Evolutionary conservation across 83 land plant species (phyloP).

Genomic region (Picea abies): DNA sequence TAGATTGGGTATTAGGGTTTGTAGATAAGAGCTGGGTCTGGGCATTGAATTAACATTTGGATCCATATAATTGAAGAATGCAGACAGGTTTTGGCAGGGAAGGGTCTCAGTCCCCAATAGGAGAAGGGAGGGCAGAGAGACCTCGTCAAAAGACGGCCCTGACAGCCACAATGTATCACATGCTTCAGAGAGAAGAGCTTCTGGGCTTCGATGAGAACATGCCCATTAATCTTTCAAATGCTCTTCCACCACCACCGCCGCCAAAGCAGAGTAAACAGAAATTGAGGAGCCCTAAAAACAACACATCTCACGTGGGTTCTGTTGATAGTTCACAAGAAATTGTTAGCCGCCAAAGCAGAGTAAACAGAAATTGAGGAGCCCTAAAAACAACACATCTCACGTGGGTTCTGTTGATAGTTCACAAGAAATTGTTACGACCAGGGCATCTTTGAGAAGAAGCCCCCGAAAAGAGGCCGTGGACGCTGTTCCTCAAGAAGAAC

Average conservation of each 20-base stretch:
- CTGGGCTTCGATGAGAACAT: slow-evolving; percentile 12
- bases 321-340: not conserved
- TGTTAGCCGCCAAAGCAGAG: slow-evolving; percentile 13
- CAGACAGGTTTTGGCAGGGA: slow-evolving; percentile 2
- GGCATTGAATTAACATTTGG: not conserved
- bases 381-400: not conserved
- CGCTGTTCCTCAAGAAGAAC: slow-evolving; percentile 5
- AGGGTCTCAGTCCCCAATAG: slow-evolving; percentile 9
- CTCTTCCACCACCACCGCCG: not conserved
- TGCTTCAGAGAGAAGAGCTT: slow-evolving; percentile 10
- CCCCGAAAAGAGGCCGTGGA: slow-evolving; percentile 2
- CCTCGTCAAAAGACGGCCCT: not conserved
- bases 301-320: not conserved
- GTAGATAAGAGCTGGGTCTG: not conserved
- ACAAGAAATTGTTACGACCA: not conserved
- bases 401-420: too few species aligned
- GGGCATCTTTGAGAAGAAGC: slow-evolving; percentile 1
- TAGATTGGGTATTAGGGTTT: not conserved
- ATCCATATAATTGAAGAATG: not conserved
- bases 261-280: slow-evolving; percentile 11
- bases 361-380: slow-evolving; percentile 8
- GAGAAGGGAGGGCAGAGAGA: slow-evolving; percentile 10
- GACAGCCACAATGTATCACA: too few species aligned
- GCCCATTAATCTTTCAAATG: slow-evolving; percentile 3
- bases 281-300: slow-evolving; percentile 6